These are phyloP conservation scores for Fusarium lyarnte DNA, from an alignment of 2,329 filamentous ascomycete species.

Conservation along the genomic window DNA sequence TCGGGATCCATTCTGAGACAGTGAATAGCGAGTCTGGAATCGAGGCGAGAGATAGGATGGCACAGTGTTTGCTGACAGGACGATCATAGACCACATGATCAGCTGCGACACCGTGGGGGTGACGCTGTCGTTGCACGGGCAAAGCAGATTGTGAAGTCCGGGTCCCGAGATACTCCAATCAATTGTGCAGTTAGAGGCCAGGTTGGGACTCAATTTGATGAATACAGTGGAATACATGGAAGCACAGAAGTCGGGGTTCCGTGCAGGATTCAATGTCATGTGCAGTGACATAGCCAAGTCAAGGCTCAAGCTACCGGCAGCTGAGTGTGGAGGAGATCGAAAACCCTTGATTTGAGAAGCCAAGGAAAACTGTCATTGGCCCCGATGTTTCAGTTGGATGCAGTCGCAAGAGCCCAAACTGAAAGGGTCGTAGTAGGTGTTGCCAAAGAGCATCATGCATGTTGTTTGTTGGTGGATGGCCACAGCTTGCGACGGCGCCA, in stretches of 20 bases:
- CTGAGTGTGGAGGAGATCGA: not conserved
- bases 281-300: slow-evolving; percentile 6
- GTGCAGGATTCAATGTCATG: slow-evolving; percentile 4
- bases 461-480: slow-evolving; percentile 19
- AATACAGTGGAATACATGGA: not conserved
- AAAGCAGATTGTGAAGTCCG: slow-evolving; percentile 29
- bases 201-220: not conserved
- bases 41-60: slow-evolving; percentile 9
- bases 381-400: not conserved
- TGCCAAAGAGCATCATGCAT: slow-evolving; percentile 1
- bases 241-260: slow-evolving; percentile 11
- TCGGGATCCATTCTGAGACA: slow-evolving; percentile 8
- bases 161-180: slow-evolving; percentile 19
- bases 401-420: not conserved
- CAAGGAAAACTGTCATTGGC: not conserved
- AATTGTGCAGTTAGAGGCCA: not conserved
- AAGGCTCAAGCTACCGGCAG: slow-evolving; percentile 18
- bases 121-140: slow-evolving; percentile 16
- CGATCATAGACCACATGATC: slow-evolving; percentile 31
- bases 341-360: not conserved
- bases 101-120: slow-evolving; percentile 21
- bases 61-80: slow-evolving; percentile 33
- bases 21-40: slow-evolving; percentile 15
- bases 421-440: not conserved
- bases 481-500: slow-evolving; percentile 27